Evolutionary conservation across 495 filamentous ascomycete species (phyloP).

Genomic region (Talaromyces adpressus): DNA sequence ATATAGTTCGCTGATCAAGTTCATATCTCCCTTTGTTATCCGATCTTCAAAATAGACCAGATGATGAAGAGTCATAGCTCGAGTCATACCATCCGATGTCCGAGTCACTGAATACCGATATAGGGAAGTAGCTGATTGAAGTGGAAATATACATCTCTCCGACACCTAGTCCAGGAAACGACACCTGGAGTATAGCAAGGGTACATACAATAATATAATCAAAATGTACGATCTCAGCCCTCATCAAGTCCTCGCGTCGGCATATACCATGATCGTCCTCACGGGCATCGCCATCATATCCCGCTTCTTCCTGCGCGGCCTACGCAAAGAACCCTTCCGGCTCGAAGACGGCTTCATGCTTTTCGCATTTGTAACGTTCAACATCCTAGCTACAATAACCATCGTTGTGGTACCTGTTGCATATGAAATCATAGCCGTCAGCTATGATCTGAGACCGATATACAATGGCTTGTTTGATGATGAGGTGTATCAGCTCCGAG

Average conservation of each 20-base stretch:
- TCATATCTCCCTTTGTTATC: neutral
- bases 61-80: neutral
- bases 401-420: constrained; percentile 23
- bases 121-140: neutral
- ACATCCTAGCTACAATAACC: constrained; percentile 24
- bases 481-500: constrained; percentile 18
- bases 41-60: neutral
- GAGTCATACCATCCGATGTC: neutral
- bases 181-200: neutral
- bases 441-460: constrained; percentile 1
- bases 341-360: constrained; percentile 27
- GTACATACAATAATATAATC: neutral
- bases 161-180: neutral
- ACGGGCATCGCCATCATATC: neutral
- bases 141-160: neutral
- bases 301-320: constrained; percentile 1
- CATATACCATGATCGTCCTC: neutral
- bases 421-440: constrained; percentile 14
- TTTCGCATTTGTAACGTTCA: constrained; percentile 23
- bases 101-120: neutral
- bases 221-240: constrained; percentile 2
- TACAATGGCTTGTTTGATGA: constrained; percentile 20
- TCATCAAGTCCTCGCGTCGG: neutral
- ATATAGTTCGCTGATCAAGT: neutral
- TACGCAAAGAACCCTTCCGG: constrained; percentile 12